Base-by-base conservation (phyloP, 225 moss, liverwort and hornwort species). In the Bryum argenteum region DNA sequence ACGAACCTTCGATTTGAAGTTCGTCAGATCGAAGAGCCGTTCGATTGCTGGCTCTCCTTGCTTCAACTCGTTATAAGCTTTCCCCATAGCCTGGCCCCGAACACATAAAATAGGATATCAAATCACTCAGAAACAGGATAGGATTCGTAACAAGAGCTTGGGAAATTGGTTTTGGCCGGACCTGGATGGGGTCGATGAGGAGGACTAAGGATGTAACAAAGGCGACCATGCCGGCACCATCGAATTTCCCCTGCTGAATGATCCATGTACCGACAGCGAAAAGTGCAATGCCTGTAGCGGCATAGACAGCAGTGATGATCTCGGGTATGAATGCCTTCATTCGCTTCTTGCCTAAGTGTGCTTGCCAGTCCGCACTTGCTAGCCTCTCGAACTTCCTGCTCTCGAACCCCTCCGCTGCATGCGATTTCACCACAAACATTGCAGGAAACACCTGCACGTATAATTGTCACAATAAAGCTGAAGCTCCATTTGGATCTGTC, bases 321-420 rank as follows among this genome's bases (percentile, higher is more conserved):
- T 98, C 94, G 39, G 97, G 97, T 50, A 94, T 94, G 20, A 92
- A 88, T 38, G 97, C 94, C 72, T 98, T 98, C 94, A 98, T 92
- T 77, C 79, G 88, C 82, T 87, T 98, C 80, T 98, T 98, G 8
- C 85, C 80, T 65, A 98, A 69, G 60, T 92, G 94, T 40, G 92
- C 89, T 71, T 87, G 70, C 80, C 91, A 88, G 77, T 94, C 97
- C 48, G 85, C 88, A 80, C 81, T 79, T 19, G 94, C 97, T 43
- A 98, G 88, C 21, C 64, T 85, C 73, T 94, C 81, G 74, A 98
- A 98, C 33, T 79, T 91, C 69, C 82, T 84, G 66, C 67, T 82
- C 82, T 98, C 97, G 54, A 92, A 91, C 13, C 57, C 70, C 77
- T 98, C 94, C 53, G 94, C 97, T 68, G 88, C 90, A 83, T 88